Conservation (phyloP, 1,139 yeast species). For the Candida sanyaensis region DNA sequence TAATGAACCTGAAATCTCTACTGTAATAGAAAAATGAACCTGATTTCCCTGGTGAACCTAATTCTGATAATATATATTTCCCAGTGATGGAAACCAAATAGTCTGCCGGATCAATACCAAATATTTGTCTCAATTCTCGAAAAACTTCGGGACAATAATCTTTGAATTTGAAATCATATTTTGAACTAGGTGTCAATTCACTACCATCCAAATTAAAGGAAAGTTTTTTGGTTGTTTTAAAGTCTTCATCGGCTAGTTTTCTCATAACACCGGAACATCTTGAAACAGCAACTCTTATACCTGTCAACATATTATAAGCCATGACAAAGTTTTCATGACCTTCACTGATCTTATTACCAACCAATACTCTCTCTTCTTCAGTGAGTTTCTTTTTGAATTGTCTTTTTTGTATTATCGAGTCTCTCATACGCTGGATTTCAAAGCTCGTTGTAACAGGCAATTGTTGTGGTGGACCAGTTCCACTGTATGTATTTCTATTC, state of each 20-base stretch:
- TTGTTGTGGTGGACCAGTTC: constrained; percentile 7
- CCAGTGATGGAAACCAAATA: constrained; percentile 91
- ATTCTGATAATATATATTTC: constrained; percentile 85
- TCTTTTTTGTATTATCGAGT: constrained; percentile 42
- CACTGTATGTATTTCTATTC: constrained; percentile 24
- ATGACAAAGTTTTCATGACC: constrained; percentile 92
- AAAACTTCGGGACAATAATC: constrained; percentile 96
- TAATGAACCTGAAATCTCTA: constrained; percentile 88
- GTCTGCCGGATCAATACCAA: constrained; percentile 94
- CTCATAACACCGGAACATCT: constrained; percentile 86
- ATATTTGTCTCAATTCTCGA: constrained; percentile 73
- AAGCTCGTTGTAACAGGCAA: constrained; percentile 12
- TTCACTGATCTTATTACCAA: constrained; percentile 81
- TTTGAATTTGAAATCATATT: constrained; percentile 94
- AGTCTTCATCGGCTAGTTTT: constrained; percentile 69
- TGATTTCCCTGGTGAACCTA: constrained; percentile 95
- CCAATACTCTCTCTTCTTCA: constrained; percentile 56
- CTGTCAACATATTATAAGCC: constrained; percentile 97
- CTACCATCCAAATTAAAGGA: constrained; percentile 89
- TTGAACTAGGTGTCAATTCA: constrained; percentile 88
- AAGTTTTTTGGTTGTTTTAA: constrained; percentile 69
- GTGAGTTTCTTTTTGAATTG: constrained; percentile 23
- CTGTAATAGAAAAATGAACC: constrained; percentile 97
- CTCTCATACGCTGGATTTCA: constrained; percentile 47
- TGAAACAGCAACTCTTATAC: constrained; percentile 93